These are phyloP conservation scores for barley (Hordeum vulgare) DNA, from an alignment of 176 grass and related monocot species.

Conservation along the genomic window DNA sequence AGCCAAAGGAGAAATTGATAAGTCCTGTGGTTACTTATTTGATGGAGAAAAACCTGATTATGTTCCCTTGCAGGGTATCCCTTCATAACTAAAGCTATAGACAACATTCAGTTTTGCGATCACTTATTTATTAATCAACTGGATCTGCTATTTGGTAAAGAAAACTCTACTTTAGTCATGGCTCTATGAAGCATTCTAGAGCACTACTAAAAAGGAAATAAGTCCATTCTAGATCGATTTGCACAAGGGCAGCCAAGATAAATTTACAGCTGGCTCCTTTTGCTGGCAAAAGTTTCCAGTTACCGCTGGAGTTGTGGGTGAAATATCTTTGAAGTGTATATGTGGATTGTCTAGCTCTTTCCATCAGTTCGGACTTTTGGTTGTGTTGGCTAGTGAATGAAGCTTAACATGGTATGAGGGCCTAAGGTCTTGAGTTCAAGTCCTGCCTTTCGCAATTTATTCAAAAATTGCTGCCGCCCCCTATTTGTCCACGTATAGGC, in stretches of 20 bases:
- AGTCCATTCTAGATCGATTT: background rate
- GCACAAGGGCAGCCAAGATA: background rate
- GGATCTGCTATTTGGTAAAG: background rate
- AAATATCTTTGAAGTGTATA: no score
- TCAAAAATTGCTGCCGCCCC: no score
- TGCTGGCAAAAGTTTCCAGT: background rate
- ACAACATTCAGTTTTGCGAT: background rate
- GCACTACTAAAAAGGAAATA: background rate
- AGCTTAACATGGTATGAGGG: no score
- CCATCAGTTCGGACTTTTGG: no score
- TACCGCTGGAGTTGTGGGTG: background rate
- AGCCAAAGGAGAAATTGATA: background rate
- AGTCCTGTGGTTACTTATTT: background rate
- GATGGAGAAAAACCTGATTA: background rate
- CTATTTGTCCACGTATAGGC: no score
- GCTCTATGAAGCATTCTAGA: background rate
- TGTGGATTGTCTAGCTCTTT: no score
- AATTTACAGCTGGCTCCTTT: background rate
- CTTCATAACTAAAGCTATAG: background rate
- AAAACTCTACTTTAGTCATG: background rate
- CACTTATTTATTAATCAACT: background rate
- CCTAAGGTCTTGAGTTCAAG: no score
- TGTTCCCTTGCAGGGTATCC: background rate
- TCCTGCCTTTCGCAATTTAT: no score
- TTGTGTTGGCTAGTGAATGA: no score